Evolutionary conservation across 140 eudicot genomes (phyloP), one percentile per base, ranked within the genome.

Genomic region (Cichorium intybus): DNA sequence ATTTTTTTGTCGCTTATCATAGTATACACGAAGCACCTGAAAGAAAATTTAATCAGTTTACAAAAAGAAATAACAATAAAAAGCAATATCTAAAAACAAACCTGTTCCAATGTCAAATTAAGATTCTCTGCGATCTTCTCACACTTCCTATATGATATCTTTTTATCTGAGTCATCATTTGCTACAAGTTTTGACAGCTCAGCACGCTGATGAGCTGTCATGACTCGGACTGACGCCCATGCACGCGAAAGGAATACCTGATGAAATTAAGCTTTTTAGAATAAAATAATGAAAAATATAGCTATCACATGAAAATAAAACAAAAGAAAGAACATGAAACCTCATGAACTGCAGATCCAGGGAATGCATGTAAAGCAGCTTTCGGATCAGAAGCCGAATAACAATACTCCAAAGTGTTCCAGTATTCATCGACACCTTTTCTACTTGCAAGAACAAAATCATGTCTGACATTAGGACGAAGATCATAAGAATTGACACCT

Each of bases 401-500:
- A 60, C 89, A 85, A 80, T 85, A 92, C 81, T 92, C 98, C 78
- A 92, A 83, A 12, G 87, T 92, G 37, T 71, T 79, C 98, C 98
- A 92, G 69, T 92, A 92, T 61, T 85, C 95, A 58, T 92, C 93
- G 29, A 88, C 86, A 65, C 80, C 88, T 75, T 77, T 84, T 68
- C 79, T 83, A 74, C 77, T 88, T 55, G 80, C 76, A 79, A 92
- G 96, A 64, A 85, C 75, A 81, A 92, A 92, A 80, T 92, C 96
- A 65, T 88, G 95, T 79, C 98, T 92, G 41, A 77, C 62, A 48
- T 88, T 92, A 57, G 96, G 98, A 14, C 96, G 89, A 58, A 85
- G 82, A 82, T 92, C 98, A 49, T 68, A 73, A n/a, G 79, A 77
- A 63, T 34, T 45, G 55, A 58, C 64, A 67, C 76, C 58, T 43